A percentile compares a stretch with the other conserved stretches of the same genome.
Evolutionary conservation across 768 basidiomycete genomes (phyloP).

Genomic region (Candolleomyces aberdarensis): DNA sequence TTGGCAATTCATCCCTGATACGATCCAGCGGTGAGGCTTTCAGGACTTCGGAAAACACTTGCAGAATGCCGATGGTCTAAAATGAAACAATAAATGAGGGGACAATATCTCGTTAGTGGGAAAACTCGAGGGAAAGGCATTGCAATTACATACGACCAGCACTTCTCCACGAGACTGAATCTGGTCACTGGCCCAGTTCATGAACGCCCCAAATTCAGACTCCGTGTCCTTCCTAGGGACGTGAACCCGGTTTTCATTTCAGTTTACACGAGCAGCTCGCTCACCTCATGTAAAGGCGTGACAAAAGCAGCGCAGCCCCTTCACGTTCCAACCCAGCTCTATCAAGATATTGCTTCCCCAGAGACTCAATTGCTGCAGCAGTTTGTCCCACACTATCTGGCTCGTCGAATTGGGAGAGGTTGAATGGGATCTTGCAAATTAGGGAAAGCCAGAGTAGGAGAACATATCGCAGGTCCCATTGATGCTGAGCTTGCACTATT

Average conservation of each 20-base stretch:
- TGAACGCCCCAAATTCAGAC: slow-evolving; percentile 47
- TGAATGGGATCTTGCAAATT: slow-evolving; percentile 92
- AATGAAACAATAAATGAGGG: not conserved
- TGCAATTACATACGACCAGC: slow-evolving; percentile 43
- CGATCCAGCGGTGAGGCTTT: slow-evolving; percentile 60
- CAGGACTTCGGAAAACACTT: slow-evolving; percentile 66
- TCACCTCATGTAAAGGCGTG: slow-evolving; percentile 79
- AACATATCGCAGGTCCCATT: slow-evolving; percentile 84
- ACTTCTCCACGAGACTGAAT: slow-evolving; percentile 27
- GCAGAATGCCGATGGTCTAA: slow-evolving; percentile 67
- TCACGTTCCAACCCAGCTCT: slow-evolving; percentile 84
- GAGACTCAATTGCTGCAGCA: slow-evolving; percentile 49
- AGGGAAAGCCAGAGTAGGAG: slow-evolving; percentile 92
- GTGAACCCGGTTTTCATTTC: slow-evolving; percentile 3
- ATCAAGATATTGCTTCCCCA: slow-evolving; percentile 55
- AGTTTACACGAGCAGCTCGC: not conserved
- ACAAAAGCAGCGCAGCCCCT: slow-evolving; percentile 75
- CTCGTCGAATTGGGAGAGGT: slow-evolving; percentile 82
- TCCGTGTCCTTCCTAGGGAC: slow-evolving; percentile 55
- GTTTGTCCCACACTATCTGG: slow-evolving; percentile 48
- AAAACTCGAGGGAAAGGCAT: slow-evolving; percentile 3
- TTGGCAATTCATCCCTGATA: slow-evolving; percentile 39
- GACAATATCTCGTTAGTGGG: not conserved
- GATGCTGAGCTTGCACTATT: slow-evolving; percentile 35
- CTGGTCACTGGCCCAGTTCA: slow-evolving; percentile 21